phyloP scores from a whole-genome alignment of 176 grass and related monocot species.

The Aegilops bicornis region DNA sequence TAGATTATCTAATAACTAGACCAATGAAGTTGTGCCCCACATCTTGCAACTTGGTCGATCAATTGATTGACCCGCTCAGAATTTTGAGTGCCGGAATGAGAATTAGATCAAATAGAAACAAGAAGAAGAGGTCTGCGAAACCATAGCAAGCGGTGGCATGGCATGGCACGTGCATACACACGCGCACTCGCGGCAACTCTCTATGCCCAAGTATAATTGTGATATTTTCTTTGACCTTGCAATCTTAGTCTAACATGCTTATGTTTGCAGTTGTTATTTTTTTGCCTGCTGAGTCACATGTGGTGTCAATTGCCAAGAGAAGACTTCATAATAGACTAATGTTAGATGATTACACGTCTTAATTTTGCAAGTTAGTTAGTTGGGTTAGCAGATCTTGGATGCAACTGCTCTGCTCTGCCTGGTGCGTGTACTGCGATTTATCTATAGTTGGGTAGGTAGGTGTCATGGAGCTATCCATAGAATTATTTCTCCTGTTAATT shows the following conservation, averaged over 20 bases:
- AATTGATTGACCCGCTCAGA: background rate
- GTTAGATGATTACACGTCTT: background rate
- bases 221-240: background rate
- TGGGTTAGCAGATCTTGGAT: background rate
- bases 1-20: background rate
- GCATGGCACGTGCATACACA: background rate
- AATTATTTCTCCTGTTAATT: background rate
- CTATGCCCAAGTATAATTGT: no score
- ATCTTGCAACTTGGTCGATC: background rate
- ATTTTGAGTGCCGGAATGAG: background rate
- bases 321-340: background rate
- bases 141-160: background rate
- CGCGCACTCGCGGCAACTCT: no score
- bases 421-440: background rate
- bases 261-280: background rate
- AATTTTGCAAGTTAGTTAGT: background rate
- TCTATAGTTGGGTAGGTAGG: background rate
- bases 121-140: background rate
- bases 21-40: background rate
- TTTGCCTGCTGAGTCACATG: background rate
- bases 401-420: conserved; percentile 11
- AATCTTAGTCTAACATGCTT: background rate
- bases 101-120: background rate
- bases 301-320: background rate
- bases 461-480: background rate